A percentile compares a stretch with the other conserved stretches of the same genome.
phyloP scores from a whole-genome alignment of 306 rosid species.

The Trifolium subterraneum region DNA sequence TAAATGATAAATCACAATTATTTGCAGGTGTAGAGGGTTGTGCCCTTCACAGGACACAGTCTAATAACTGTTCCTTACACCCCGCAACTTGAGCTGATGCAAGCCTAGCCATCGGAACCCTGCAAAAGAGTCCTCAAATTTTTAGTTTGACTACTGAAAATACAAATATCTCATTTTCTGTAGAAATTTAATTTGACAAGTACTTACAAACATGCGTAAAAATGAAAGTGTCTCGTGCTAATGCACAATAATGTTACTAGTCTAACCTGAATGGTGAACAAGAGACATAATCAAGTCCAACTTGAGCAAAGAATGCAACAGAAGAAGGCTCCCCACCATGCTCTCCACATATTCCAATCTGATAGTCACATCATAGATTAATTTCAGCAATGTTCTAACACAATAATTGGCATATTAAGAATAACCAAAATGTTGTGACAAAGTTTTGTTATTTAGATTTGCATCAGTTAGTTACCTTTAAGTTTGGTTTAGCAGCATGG shows the following conservation, averaged over 20 bases:
- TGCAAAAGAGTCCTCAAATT: slow-evolving; percentile 40
- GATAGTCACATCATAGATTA: slow-evolving; percentile 32
- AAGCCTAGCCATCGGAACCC: slow-evolving; percentile 97
- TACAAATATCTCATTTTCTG: slow-evolving; percentile 4
- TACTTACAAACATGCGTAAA: too few relatives aligned
- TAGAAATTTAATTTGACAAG: not conserved
- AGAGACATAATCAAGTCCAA: slow-evolving; percentile 96
- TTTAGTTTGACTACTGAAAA: slow-evolving; percentile 32
- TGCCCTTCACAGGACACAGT: slow-evolving; percentile 17
- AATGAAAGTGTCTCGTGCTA: too few relatives aligned
- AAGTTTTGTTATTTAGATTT: slow-evolving; percentile 9
- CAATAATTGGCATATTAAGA: not conserved
- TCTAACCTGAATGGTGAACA: slow-evolving; percentile 94
- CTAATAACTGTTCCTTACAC: slow-evolving; percentile 25
- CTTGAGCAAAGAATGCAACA: slow-evolving; percentile 88
- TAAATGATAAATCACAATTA: slow-evolving; percentile 39
- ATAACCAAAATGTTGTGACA: not conserved
- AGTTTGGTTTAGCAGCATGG: slow-evolving; percentile 78
- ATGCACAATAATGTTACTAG: too few relatives aligned
- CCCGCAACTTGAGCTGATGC: slow-evolving; percentile 95
- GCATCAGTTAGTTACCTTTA: slow-evolving; percentile 57
- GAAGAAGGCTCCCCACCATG: slow-evolving; percentile 99
- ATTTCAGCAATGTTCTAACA: slow-evolving; percentile 13
- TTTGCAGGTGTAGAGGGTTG: slow-evolving; percentile 38
- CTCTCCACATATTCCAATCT: slow-evolving; percentile 99